phyloP scores from a whole-genome alignment of 176 grass and related monocot genomes.

The Oryza glumipatula region DNA sequence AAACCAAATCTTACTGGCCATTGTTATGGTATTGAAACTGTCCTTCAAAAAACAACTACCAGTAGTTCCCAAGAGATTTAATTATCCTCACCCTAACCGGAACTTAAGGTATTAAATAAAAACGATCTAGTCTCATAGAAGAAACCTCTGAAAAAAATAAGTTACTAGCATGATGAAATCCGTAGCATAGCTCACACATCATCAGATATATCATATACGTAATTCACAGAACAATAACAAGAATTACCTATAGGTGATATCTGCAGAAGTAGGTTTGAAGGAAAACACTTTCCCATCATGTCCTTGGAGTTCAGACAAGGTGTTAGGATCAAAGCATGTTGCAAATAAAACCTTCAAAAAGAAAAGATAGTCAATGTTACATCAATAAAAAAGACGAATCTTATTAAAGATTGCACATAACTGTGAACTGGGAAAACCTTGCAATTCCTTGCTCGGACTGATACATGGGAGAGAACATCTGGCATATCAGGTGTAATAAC shows the following conservation, averaged over 20 bases:
- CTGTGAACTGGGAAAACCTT: conserved; percentile 64
- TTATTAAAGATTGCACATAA: conserved; percentile 11
- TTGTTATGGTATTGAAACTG: neutral
- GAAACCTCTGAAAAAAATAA: neutral
- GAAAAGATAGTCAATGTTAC: conserved; percentile 12
- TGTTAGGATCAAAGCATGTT: conserved; percentile 79
- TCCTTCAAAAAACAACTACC: neutral
- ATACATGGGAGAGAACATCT: conserved; percentile 98
- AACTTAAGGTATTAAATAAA: conserved; percentile 33
- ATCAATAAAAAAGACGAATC: conserved; percentile 26
- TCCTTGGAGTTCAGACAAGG: conserved; percentile 68
- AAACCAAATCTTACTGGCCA: neutral
- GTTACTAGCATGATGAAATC: neutral
- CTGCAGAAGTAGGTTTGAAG: conserved; percentile 80
- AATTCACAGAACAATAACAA: conserved; percentile 3
- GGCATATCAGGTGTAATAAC: conserved; percentile 98
- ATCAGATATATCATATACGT: conserved; percentile 24
- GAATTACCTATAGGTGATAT: conserved; percentile 80
- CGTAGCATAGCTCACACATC: conserved; percentile 5
- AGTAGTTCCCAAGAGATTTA: neutral
- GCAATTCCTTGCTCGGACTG: conserved; percentile 96
- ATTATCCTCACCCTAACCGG: neutral
- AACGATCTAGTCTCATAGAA: conserved; percentile 1
- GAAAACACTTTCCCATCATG: conserved; percentile 73
- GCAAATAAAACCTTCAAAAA: conserved; percentile 81